A percentile compares a stretch with the other conserved stretches of the same genome.
Conservation (phyloP, 2,329 filamentous ascomycete species). For the Boeremia exigua region DNA sequence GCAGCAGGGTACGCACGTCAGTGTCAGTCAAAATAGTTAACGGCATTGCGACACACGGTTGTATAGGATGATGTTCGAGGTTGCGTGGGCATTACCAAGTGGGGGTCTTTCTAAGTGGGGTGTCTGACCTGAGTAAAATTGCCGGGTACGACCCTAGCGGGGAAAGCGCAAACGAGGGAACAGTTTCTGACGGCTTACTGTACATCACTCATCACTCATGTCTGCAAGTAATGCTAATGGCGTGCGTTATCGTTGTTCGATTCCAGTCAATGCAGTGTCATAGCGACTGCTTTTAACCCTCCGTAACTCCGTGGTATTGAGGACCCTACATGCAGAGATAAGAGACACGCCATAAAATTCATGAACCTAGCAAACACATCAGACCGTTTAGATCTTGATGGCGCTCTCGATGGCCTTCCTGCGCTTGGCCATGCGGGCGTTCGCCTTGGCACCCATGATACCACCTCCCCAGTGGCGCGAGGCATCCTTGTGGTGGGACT, state of each 20-base stretch:
- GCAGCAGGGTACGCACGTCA: conserved; percentile 62
- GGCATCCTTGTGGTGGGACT: conserved; percentile 84
- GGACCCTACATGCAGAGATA: conserved; percentile 49
- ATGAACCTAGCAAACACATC: conserved; percentile 33
- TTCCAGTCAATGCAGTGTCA: conserved; percentile 44
- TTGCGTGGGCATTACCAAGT: conserved; percentile 2
- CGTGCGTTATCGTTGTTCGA: conserved; percentile 43
- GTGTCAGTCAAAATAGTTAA: conserved; percentile 65
- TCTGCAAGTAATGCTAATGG: conserved; percentile 32
- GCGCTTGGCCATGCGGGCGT: conserved; percentile 79
- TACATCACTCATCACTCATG: conserved; percentile 27
- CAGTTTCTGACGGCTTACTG: conserved; percentile 11
- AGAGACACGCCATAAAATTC: conserved; percentile 48
- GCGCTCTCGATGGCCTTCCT: conserved; percentile 91
- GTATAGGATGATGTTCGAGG: conserved; percentile 11
- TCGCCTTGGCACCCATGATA: conserved; percentile 98
- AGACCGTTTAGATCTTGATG: conserved; percentile 87
- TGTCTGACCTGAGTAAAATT: conserved; percentile 1
- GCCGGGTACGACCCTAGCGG: not conserved
- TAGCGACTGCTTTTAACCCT: conserved; percentile 46
- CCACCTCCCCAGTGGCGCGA: conserved; percentile 98
- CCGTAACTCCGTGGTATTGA: conserved; percentile 49
- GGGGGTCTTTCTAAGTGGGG: conserved; percentile 3
- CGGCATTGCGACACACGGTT: conserved; percentile 54
- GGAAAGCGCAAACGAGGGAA: not conserved